Conservation (phyloP, 257 asterid species). For the Solanum appendiculatum region DNA sequence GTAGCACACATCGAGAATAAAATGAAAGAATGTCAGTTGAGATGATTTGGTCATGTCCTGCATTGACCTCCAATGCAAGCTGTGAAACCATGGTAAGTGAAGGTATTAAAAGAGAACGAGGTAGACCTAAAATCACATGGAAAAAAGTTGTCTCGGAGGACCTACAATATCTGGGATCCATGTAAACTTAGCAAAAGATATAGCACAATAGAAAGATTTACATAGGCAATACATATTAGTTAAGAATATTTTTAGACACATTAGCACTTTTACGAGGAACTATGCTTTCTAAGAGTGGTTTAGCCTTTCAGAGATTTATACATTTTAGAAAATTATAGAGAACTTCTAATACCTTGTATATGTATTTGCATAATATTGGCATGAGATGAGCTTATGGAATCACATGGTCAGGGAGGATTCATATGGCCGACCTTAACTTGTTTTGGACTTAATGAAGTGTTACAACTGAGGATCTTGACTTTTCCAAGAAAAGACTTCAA, state of each 20-base stretch:
- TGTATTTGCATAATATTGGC: not conserved
- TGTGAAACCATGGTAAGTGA: not conserved
- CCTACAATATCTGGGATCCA: not conserved
- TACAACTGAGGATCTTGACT: not conserved
- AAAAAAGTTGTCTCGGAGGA: not conserved
- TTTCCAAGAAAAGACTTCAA: not conserved
- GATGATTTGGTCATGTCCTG: not conserved
- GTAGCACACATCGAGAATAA: not conserved
- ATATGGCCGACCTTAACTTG: not conserved
- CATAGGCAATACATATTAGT: not conserved
- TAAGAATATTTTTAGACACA: too few species aligned
- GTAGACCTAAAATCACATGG: not conserved
- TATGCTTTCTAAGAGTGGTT: not conserved
- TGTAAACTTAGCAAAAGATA: not conserved
- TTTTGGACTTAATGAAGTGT: not conserved
- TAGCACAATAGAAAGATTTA: not conserved
- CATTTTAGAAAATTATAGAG: too few species aligned
- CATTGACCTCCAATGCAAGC: not conserved
- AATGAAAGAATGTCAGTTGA: not conserved
- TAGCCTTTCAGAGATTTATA: not conserved
- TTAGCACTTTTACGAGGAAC: not conserved
- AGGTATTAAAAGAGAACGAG: not conserved
- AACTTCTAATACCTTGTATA: not conserved
- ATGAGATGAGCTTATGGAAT: not conserved
- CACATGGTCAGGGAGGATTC: not conserved